A percentile compares a stretch with the other conserved stretches of the same genome.
These are phyloP conservation scores for Hydrangea macrophylla DNA, from an alignment of 148 eudicot genomes.

Conservation along the genomic window DNA sequence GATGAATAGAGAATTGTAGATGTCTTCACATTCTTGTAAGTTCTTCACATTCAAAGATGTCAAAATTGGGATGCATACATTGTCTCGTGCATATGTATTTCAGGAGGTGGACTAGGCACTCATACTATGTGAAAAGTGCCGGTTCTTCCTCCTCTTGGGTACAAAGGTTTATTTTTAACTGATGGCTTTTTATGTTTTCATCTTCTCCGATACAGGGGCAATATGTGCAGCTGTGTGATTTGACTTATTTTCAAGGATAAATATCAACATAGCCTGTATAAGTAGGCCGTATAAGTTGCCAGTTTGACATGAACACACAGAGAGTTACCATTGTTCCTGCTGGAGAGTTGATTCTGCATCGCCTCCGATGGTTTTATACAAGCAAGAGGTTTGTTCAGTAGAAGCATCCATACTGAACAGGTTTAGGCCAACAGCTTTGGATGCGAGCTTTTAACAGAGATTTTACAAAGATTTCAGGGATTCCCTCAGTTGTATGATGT, in stretches of 20 bases:
- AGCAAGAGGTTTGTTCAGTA: background rate
- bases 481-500: background rate
- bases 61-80: too few relatives aligned
- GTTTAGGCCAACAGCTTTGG: background rate
- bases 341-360: background rate
- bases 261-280: background rate
- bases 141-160: background rate
- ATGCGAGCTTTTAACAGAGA: background rate
- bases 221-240: slow-evolving; percentile 54
- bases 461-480: background rate
- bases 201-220: slow-evolving; percentile 50
- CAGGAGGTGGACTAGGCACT: background rate
- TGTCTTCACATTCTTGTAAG: too few relatives aligned
- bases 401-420: background rate
- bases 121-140: background rate
- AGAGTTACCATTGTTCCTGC: background rate
- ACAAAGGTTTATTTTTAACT: background rate
- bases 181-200: background rate
- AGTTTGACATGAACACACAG: slow-evolving; percentile 1
- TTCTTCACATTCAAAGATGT: too few relatives aligned
- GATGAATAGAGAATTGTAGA: too few relatives aligned
- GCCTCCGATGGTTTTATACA: background rate
- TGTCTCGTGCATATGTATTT: too few relatives aligned
- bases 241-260: background rate
- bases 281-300: background rate